Evolutionary conservation across 2,329 filamentous ascomycete genomes (phyloP).

Genomic region (Graphilbum sp.): DNA sequence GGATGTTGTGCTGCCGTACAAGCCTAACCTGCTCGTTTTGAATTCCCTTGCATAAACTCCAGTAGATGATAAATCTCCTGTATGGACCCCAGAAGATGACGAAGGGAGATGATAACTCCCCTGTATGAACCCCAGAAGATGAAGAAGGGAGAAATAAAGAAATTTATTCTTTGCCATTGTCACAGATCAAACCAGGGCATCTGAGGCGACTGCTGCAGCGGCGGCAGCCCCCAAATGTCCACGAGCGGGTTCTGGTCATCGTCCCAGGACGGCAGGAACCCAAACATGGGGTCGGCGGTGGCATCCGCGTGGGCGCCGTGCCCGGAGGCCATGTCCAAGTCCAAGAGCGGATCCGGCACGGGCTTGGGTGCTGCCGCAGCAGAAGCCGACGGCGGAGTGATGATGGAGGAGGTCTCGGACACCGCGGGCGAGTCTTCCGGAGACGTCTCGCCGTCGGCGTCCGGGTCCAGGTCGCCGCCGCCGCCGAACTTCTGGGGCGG

Average conservation of each 20-base stretch:
- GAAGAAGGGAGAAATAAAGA: no score
- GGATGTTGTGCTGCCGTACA: no score
- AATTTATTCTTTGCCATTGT: no score
- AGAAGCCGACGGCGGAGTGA: conserved; percentile 3
- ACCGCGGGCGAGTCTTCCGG: neutral
- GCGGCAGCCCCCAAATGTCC: neutral
- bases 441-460: no score
- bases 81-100: no score
- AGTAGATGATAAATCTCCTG: no score
- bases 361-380: conserved; percentile 1
- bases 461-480: neutral
- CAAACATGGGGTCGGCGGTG: neutral
- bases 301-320: neutral
- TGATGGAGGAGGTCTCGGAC: neutral
- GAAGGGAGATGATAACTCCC: no score
- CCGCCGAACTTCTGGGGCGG: no score
- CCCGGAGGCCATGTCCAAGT: neutral
- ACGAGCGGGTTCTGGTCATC: neutral
- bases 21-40: no score
- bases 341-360: neutral
- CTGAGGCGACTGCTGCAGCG: neutral
- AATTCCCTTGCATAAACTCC: no score
- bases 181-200: conserved; percentile 6
- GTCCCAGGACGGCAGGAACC: neutral
- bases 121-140: no score